A percentile compares a stretch with the other conserved stretches of the same genome.
phyloP scores from a whole-genome alignment of 345 rosid genomes.

The Rhizophora apiculata region DNA sequence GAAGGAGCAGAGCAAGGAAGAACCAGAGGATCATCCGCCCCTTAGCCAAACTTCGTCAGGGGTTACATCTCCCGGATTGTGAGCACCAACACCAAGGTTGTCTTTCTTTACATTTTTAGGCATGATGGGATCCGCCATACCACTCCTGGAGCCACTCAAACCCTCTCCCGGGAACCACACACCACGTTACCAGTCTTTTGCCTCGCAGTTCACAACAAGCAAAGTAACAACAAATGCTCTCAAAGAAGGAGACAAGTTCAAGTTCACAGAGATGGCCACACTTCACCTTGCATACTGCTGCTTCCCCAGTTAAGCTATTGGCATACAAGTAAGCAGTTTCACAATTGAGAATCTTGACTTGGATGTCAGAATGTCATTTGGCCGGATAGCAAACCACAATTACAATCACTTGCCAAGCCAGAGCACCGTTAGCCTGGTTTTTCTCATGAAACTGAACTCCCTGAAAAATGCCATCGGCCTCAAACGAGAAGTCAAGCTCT shows the following conservation, averaged over 20 bases:
- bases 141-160: slow-evolving; percentile 88
- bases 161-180: slow-evolving; percentile 72
- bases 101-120: slow-evolving; percentile 82
- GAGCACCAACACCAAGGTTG: slow-evolving; percentile 94
- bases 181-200: background rate
- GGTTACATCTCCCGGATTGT: slow-evolving; percentile 81
- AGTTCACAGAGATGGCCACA: too few relatives aligned
- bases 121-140: slow-evolving; percentile 88
- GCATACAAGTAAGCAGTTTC: too few relatives aligned
- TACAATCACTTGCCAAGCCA: too few relatives aligned
- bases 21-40: slow-evolving; percentile 99
- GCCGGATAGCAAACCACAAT: too few relatives aligned
- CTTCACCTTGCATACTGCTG: too few relatives aligned
- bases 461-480: too few relatives aligned
- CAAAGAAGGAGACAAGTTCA: background rate
- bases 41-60: slow-evolving; percentile 94
- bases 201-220: background rate
- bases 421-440: too few relatives aligned
- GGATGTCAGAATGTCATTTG: too few relatives aligned
- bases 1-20: background rate
- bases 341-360: too few relatives aligned
- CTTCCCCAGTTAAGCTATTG: too few relatives aligned
- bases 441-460: too few relatives aligned
- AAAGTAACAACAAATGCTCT: slow-evolving; percentile 1
- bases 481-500: too few relatives aligned